These are phyloP conservation scores for Micractinium conductrix DNA, from an alignment of 139 green algal species.

Conservation along the genomic window DNA sequence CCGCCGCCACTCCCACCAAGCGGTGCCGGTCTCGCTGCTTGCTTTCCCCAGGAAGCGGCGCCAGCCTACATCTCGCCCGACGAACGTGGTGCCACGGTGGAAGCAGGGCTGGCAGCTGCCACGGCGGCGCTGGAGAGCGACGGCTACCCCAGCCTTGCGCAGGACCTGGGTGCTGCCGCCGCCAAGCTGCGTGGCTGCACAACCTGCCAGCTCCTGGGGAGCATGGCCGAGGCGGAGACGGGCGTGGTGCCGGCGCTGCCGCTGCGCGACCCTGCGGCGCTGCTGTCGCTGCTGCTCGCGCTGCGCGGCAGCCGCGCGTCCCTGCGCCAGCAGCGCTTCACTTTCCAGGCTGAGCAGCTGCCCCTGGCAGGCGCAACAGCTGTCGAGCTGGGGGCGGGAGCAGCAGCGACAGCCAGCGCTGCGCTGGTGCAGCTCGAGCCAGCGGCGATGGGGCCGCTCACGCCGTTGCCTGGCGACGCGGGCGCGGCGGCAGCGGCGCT, in stretches of 20 bases:
- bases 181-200: not conserved
- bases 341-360: not conserved
- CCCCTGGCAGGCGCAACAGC: not conserved
- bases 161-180: not conserved
- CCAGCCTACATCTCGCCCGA: slow-evolving; percentile 1
- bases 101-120: not conserved
- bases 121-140: not conserved
- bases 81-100: not conserved
- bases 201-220: not conserved
- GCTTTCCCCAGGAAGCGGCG: not conserved
- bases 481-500: too few species aligned
- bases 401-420: not conserved
- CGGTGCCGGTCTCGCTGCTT: too few species aligned
- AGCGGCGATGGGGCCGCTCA: too few species aligned
- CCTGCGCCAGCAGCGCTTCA: slow-evolving; percentile 23
- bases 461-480: not conserved
- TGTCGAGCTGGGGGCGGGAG: not conserved
- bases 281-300: slow-evolving; percentile 5
- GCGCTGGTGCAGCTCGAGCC: not conserved
- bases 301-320: slow-evolving; percentile 19
- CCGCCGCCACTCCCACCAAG: too few species aligned
- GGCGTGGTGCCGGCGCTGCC: not conserved
- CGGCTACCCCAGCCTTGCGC: slow-evolving; percentile 4
- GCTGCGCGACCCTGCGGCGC: not conserved
- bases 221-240: not conserved